Evolutionary conservation across 192 early-diverging fungal genomes (phyloP).

Genomic region (Umbelopsis ramanniana): DNA sequence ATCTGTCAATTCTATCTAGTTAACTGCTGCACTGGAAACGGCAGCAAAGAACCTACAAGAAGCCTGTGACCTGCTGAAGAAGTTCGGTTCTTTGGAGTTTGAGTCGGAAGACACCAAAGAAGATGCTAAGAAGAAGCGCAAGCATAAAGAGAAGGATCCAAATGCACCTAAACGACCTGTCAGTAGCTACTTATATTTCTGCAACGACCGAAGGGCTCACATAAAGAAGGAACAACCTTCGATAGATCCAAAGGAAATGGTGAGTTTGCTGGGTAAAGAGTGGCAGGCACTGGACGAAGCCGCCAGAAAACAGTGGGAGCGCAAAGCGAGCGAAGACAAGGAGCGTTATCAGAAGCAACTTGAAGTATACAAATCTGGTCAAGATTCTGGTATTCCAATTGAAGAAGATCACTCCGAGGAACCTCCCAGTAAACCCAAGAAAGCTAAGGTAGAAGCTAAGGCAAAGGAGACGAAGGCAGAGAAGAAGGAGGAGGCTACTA

Average conservation of each 20-base stretch:
- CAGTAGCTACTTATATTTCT: slow-evolving; percentile 86
- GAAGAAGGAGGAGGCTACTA: not conserved
- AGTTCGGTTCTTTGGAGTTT: slow-evolving; percentile 1
- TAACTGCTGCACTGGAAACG: slow-evolving; percentile 6
- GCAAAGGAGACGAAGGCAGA: slow-evolving; percentile 11
- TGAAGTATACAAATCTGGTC: not conserved
- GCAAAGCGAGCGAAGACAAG: slow-evolving; percentile 12
- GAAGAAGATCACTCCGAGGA: not conserved
- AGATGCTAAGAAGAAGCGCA: slow-evolving; percentile 47
- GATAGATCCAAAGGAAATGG: slow-evolving; percentile 34
- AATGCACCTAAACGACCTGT: slow-evolving; percentile 87
- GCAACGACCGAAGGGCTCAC: slow-evolving; percentile 71
- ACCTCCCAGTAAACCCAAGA: not conserved
- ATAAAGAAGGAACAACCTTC: slow-evolving; percentile 81
- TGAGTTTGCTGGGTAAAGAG: slow-evolving; percentile 5
- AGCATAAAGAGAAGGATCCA: slow-evolving; percentile 70
- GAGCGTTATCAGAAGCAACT: slow-evolving; percentile 13
- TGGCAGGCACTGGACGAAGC: slow-evolving; percentile 9
- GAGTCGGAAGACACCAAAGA: slow-evolving; percentile 27
- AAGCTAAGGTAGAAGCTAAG: slow-evolving; percentile 21
- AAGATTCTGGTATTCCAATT: not conserved
- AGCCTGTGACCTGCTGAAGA: not conserved
- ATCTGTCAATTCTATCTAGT: not conserved
- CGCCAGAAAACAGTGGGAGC: slow-evolving; percentile 12
- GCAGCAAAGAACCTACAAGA: slow-evolving; percentile 14